Conservation (phyloP, 352 stramenopile species). For the Lagenidium sp. region DNA sequence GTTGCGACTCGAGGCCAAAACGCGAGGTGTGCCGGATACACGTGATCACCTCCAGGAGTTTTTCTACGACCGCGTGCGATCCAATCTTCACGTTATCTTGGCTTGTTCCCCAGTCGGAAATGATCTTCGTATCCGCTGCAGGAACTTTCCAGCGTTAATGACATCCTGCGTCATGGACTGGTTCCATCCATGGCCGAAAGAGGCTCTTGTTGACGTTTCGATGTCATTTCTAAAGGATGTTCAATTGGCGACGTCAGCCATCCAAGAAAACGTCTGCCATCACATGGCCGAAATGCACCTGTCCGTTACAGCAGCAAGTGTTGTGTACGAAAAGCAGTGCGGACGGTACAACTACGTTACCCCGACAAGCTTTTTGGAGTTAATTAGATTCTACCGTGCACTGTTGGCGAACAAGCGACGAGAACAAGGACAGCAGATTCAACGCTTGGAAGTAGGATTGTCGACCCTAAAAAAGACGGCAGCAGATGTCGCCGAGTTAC, state of each 20-base stretch:
- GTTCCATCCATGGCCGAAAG: constrained; percentile 89
- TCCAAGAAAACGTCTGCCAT: constrained; percentile 89
- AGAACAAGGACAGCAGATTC: constrained; percentile 49
- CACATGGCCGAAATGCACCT: constrained; percentile 91
- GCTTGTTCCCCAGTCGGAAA: constrained; percentile 80
- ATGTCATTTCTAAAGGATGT: constrained; percentile 80
- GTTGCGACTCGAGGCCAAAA: constrained; percentile 77
- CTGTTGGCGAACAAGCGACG: constrained; percentile 55
- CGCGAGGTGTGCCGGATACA: constrained; percentile 78
- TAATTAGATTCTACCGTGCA: constrained; percentile 89
- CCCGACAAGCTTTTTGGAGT: constrained; percentile 88
- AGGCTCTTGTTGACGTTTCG: constrained; percentile 82
- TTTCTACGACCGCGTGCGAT: constrained; percentile 82
- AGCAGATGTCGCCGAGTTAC: constrained; percentile 62
- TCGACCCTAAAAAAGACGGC: constrained; percentile 80
- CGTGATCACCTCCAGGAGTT: constrained; percentile 88
- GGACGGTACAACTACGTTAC: constrained; percentile 90
- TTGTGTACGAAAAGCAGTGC: constrained; percentile 62
- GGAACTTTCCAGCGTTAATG: constrained; percentile 75
- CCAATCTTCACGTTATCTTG: constrained; percentile 83
- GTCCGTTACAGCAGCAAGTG: constrained; percentile 71
- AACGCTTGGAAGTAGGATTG: constrained; percentile 77
- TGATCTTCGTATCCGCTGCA: constrained; percentile 59
- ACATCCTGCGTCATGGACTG: constrained; percentile 73
- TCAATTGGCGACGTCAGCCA: constrained; percentile 41